Percentiles rank a stretch among this genome's conserved stretches.
These are phyloP conservation scores for Tulasnella sp. DNA, from an alignment of 768 basidiomycete species.

Conservation along the genomic window DNA sequence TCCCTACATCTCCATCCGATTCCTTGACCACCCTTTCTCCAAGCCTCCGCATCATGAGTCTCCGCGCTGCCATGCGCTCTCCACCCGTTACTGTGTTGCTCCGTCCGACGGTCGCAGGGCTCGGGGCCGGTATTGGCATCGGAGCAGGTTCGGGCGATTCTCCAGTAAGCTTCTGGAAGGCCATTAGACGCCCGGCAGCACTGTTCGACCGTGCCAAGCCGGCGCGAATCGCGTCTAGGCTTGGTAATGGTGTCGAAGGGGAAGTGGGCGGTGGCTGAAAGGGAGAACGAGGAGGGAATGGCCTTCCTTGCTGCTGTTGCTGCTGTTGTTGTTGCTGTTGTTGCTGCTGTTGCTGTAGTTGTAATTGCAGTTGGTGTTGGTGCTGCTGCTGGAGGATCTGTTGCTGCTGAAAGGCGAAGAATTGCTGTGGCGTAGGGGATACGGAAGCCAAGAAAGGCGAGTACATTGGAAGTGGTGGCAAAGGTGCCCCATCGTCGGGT, in stretches of 20 bases:
- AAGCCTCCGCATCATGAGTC: slow-evolving; percentile 15
- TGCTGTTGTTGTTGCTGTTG: slow-evolving; percentile 5
- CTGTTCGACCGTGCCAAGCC: slow-evolving; percentile 80
- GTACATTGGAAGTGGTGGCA: slow-evolving; percentile 6
- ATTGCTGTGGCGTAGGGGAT: slow-evolving; percentile 10
- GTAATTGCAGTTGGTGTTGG: not conserved
- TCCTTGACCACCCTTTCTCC: slow-evolving; percentile 12
- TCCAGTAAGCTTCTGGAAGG: slow-evolving; percentile 78
- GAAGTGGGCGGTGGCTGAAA: slow-evolving; percentile 45
- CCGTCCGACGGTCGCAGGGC: slow-evolving; percentile 35
- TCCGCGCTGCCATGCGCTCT: slow-evolving; percentile 43
- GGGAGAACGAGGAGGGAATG: slow-evolving; percentile 24
- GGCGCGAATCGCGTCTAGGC: slow-evolving; percentile 41
- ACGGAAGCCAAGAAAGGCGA: slow-evolving; percentile 11
- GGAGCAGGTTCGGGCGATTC: slow-evolving; percentile 35
- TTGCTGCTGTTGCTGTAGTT: slow-evolving; percentile 7
- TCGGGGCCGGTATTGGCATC: slow-evolving; percentile 37
- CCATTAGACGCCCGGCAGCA: slow-evolving; percentile 64
- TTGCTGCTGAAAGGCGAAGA: not conserved
- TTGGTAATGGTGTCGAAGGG: slow-evolving; percentile 28
- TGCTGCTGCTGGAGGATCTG: not conserved
- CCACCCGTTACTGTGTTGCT: slow-evolving; percentile 78
- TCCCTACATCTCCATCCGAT: slow-evolving; percentile 12
- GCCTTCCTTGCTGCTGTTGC: not conserved
- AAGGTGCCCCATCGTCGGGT: not conserved